Evolutionary conservation across 108 stramenopile genomes (phyloP), one percentile per base, ranked within the genome.

Genomic region (Cylindrotheca closterium): DNA sequence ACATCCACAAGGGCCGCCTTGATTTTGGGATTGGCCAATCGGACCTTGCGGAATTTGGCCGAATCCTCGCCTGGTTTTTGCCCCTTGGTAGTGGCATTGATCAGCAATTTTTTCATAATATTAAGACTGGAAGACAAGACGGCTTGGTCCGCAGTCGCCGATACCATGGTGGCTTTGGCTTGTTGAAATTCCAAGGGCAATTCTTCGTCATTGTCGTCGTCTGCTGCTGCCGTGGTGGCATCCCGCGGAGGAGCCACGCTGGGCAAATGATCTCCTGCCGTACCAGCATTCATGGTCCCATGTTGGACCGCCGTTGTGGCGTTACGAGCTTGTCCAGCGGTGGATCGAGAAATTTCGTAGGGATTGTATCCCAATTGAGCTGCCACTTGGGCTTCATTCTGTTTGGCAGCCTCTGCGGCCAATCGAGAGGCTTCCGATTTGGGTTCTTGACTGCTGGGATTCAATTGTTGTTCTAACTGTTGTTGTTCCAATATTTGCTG

Each of bases 11-110:
- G 70, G 2, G 85, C 76, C 12, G 84, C 86, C 34, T 84, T 81
- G 59, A 93, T 93, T 68, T 89, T 93, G 12, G 86, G 53, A 71
- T 93, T 93, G 22, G 79, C 72, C 47, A 93, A 47, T 45, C 92
- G 72, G 2, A 93, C 88, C 17, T 79, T 71, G 4, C 86, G 78
- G 62, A 87, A 92, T 66, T 92, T 92, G 17, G 81, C 77, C 0
- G 67, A 30, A 25, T 70, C 75, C 45, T 81, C 84, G 12, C 68
- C 78, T 0, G 65, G 62, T 10, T 55, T 47, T 60, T 92, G 91
- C 33, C 88, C 88, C 68, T 89, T 88, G 15, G 85, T 87, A 5
- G 73, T 87, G 52, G 91, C 91, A 72, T 92, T 92, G n/a, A 70
- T 50, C 28, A 92, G 71, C 2, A 92, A 65, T 45, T 75, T 92